Base-by-base conservation (phyloP, 192 early-diverging fungal species). In the Rhizoclosmatium globosum region DNA sequence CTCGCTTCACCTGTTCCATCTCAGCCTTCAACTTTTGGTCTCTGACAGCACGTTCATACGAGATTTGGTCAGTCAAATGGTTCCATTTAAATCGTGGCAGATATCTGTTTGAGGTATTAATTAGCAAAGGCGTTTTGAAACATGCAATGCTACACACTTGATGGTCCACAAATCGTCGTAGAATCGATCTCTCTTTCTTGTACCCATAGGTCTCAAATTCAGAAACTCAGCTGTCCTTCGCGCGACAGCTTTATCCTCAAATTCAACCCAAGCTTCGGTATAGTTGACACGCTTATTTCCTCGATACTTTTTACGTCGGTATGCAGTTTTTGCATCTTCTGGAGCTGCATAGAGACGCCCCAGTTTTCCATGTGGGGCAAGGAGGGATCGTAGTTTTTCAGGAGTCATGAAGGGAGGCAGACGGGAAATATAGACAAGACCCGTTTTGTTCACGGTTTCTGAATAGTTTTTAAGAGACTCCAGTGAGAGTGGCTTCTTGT, bases 151-250 rank as follows among this genome's bases (percentile, higher is more conserved):
- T 53, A 53, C 50, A 17, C 50, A 74, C 83, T 95, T 96, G 64
- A 99, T 92, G 81, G 94, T 98, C 98, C 98, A 99, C 79, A 98
- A 84, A 68, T 98, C 96, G 79, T 98, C 96, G 83, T 96, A 94
- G 82, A 95, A 96, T 68, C 87, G 89, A 60, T 87, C 91, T 45
- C 93, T 88, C 82, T 95, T 96, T 76, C 95, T 97, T 42, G 94
- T 94, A 4, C 92, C 95, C 84, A 99, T 94, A 56, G 85, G 87
- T 44, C 89, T 90, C 72, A 92, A 91, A 83, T 99, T 99, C 57
- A 99, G 84, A 72, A 88, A 84, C 2, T 79, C 79, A 3, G 96
- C 96, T 0, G 93, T 87, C 2, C 83, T 81, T 74, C 95, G 92
- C 42, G 95, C 98, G n/a, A 92, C 88, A 64, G 90, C 92, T 84